Base-by-base conservation (phyloP, 2,329 filamentous ascomycete species). In the Lachnellula suecica region DNA sequence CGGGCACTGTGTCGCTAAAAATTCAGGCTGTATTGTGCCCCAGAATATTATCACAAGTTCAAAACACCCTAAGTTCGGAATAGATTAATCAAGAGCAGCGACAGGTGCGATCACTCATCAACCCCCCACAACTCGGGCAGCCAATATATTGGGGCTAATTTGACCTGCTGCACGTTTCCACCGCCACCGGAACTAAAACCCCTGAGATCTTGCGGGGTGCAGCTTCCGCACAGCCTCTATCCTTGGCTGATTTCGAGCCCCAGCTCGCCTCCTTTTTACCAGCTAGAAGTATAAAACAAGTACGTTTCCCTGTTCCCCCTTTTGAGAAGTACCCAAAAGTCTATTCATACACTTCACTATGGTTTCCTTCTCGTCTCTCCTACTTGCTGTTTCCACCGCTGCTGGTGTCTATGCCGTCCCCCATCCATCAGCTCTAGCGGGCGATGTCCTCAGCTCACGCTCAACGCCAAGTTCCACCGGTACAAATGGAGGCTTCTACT, bases 401-500 rank as follows among this genome's bases (percentile, higher is more conserved):
- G 53, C 48, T 44, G 51, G 49, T 20, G 55, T 58, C 34, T 37
- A 61, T 24, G 58, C 61, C 47, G 49, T 34, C 43, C 55, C 27
- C 20, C 42, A 38, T 38, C 25, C 50, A 20, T 52, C 27, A 50
- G 24, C 44, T 34, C n/a, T n/a, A n/a, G n/a, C n/a, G n/a, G 47
- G 38, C 8, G 35, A 42, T 20, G n/a, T 49, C 4, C 34, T 59
- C 38, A 15, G 27, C 25, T 11, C 25, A 3, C 53, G 57, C 17
- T 27, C 24, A 44, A 79, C 78, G 31, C 65, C 71, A 48, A 77
- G 72, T 57, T 67, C 70, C 11, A 78, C 76, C 3, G 81, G 81
- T 47, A 78, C 71, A 9, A 72, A 78, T 70, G 77, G 81, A 59
- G 80, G 81, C 50, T 84, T 74, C 70, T 84, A 78, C 72, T 84